Conservation (phyloP, 306 rosid species). For the Datisca glomerata region DNA sequence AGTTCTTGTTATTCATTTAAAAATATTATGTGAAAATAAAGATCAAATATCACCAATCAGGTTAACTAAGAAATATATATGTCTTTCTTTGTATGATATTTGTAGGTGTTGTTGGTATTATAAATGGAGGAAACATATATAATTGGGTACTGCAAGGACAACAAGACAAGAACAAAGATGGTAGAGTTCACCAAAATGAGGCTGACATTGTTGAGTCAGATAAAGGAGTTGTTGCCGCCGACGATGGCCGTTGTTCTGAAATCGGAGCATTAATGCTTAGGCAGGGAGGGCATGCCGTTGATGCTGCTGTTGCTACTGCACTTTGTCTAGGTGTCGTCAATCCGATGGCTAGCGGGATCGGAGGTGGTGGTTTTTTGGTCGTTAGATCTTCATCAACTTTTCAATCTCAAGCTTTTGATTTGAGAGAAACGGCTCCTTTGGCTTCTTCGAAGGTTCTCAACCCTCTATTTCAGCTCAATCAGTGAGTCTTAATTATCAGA, state of each 20-base stretch:
- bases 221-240: conserved; percentile 81
- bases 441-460: conserved; percentile 77
- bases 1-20: too few species aligned
- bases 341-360: conserved; percentile 75
- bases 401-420: conserved; percentile 52
- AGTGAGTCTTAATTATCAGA: conserved; percentile 2
- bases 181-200: conserved; percentile 3
- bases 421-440: conserved; percentile 90
- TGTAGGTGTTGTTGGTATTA: too few species aligned
- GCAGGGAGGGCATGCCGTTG: conserved; percentile 87
- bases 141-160: conserved; percentile 13
- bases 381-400: conserved; percentile 48
- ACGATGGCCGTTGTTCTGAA: conserved; percentile 70
- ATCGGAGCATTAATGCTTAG: conserved; percentile 63
- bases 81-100: too few species aligned
- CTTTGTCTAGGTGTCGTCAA: conserved; percentile 74
- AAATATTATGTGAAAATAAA: too few species aligned
- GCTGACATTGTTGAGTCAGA: conserved; percentile 48
- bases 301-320: conserved; percentile 87
- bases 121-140: conserved; percentile 21
- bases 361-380: conserved; percentile 82
- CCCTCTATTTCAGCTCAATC: conserved; percentile 17
- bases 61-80: too few species aligned
- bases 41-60: too few species aligned
- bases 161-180: conserved; percentile 9